Base-by-base conservation (phyloP, 108 stramenopile genomes). In the Thalassiosira profunda region DNA sequence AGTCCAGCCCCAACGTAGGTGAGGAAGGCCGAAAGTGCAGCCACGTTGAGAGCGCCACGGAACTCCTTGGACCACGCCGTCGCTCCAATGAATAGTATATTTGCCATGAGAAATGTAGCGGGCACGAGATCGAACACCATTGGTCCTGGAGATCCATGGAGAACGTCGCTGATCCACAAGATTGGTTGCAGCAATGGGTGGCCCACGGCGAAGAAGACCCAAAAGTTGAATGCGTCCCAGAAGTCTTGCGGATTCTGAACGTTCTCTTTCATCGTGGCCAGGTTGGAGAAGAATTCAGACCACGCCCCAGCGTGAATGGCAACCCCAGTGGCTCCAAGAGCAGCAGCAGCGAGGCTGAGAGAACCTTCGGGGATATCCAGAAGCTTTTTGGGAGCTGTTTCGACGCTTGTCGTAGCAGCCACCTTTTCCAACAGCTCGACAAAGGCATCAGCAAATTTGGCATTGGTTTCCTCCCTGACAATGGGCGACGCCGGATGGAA, bases 131-230 rank as follows among this genome's bases (percentile, higher is more conserved):
- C 81, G 33, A 61, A 82, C 21, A 92, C 62, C 69, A 77, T 59
- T 9, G 88, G 90, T 9, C 94, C 94, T 12, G 94, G 94, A 37
- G 80, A 90, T 14, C 87, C 92, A 64, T 96, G 94, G 36, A 96
- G 81, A 3, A 96, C 90, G 51, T 96, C 94, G 63, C 87, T 89
- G 30, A 96, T 88, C 86, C 88, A 91, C 5, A 96, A 59, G 46
- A 96, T 88, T 9, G 94, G 94, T 70, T 93, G 94, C 12, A 96
- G 62, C 24, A 96, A 77, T 5, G 94, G 92, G 69, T 96, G 94
- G 3, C 81, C 92, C 17, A 92, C 91, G 2, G 95, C 95, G 70
- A 96, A 96, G 71, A 96, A 96, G n/a, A 96, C 74, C 95, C 95
- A 96, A 63, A 96, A 96, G 70, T 91, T 90, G 36, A 94, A 65